Base-by-base conservation (phyloP, 2,329 filamentous ascomycete genomes). In the Colletotrichum cuscutae region DNA sequence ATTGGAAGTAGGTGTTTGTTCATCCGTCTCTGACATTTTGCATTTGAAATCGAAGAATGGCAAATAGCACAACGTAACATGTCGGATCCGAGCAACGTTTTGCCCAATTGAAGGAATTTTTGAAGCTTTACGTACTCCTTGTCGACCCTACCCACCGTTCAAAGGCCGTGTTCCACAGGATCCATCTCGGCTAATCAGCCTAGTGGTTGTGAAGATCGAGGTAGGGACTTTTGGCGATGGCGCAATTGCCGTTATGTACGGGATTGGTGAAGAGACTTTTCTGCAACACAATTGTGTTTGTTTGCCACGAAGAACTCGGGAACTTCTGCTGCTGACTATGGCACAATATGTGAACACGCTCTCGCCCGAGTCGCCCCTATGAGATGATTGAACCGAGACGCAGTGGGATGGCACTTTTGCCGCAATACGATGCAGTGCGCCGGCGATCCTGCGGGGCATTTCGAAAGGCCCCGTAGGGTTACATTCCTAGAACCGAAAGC, bases 191-290 rank as follows among this genome's bases (percentile, higher is more conserved):
- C 22, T 22, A 60, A 19, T 0, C 22, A 15, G 46, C 26, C 49
- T 26, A 57, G 62, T 26, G 54, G 56, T 56, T n/a, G n/a, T 9
- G 13, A 49, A 22, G 37, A 57, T 32, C 58, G 37, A 53, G 58
- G 52, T 54, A 65, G 53, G 70, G 9, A 69, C 65, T 72, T 72
- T 72, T 72, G 65, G 22, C 42, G 46, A 64, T 72, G 65, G 69
- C 65, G 65, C 69, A 72, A 72, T 72, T 22, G 42, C 32, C 65
- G 11, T 63, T 58, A 46, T 63, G 65, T 63, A 53, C 58, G 6
- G 15, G 26, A 46, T 24, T 26, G 4, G 19, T 22, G 11, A 22
- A 32, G 32, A 57, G 11, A 26, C 19, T 59, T 49, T 59, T 4
- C 19, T 24, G 28, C 26, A 15, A 52, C 12, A 26, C 15, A 3